Evolutionary conservation across 495 filamentous ascomycete genomes (phyloP), one percentile per base, ranked within the genome.

Genomic region (Astrocystis sublimbata): DNA sequence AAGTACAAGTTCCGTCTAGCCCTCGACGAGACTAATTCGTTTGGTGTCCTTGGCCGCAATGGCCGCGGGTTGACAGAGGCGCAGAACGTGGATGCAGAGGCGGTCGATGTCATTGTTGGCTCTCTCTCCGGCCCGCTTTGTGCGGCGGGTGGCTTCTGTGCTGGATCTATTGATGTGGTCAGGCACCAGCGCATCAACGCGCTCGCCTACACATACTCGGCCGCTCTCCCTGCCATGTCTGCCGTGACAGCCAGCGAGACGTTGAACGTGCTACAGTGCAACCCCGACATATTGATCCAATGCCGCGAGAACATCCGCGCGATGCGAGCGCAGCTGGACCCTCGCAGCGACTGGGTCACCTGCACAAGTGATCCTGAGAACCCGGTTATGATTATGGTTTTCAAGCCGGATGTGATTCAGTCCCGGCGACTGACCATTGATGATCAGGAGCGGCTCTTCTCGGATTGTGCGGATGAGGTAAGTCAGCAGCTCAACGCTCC

Each of bases 1-100:
- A 88, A 89, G 69, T 96, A 97, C 82, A 98, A 97, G 78, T 98
- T 97, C 81, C 92, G 94, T 64, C 82, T 98, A 33, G 96, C 98
- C 61, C 87, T 98, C 19, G 94, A 98, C 74, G 94, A 98, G 78
- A 96, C 92, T 5, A 94, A 91, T 86, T 96, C 92, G 3, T 98
- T 97, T 72, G 96, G 93, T 56, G 89, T 97, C 21, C 85, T 98
- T 19, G 94, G 94, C 23, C 83, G 92, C 50, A 96, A 90, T 38
- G 96, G 96, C 31, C 86, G 92, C 38, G 94, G 94, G 54, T 78
- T 97, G 26, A 98, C 94, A 1, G 96, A 98, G 72, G 90, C 93
- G 24, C 93, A 97, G 65, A 96, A 97, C 67, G 92, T 98, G 15
- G 96, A 98, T 75, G 86, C 92, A 0, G 83, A 85, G 0, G 87